Evolutionary conservation across 129 eudicot genomes (phyloP), one percentile per base, ranked within the genome.

Genomic region (carrot (Daucus carota)): DNA sequence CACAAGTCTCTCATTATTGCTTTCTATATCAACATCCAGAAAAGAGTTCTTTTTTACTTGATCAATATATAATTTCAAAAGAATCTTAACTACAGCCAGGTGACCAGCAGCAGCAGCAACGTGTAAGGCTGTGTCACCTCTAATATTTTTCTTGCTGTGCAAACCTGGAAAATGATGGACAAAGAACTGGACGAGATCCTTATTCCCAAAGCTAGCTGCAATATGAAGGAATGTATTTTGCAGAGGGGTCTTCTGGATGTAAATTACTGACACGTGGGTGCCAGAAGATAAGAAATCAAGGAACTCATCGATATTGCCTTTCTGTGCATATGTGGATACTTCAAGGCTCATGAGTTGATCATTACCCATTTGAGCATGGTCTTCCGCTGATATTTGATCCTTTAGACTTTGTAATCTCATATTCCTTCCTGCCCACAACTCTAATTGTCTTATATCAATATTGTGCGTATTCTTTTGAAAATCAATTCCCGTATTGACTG

Each of bases 311-410:
- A 69, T 22, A 36, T 22, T 10, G 1, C 73, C 73, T 36, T 38
- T 38, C 47, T 34, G 20, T 34, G 73, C 29, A n/a, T 15, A 42
- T n/a, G 0, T 20, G 31, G 36, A 38, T 4, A 36, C 5, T 38
- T 16, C 73, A 69, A 20, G 73, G 28, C 42, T 43, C 73, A 69
- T 69, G 16, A 47, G 42, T 66, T 66, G 72, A 66, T 66, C 24
- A 8, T 14, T 5, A 66, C 11, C 72, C 10, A 31, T 43, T 8
- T 34, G 72, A 66, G 43, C 0, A 5, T 5, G 5, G 14, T 5
- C 1, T 4, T 16, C 72, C 34, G 33, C 41, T 29, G 72, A 36
- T 18, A 31, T 66, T 17, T 66, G 12, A 17, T 1, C 54, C 14
- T 43, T 40, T 34, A 36, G 1, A 4, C 44, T 68, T n/a, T 36